Base-by-base conservation (phyloP, 1,284 basidiomycete genomes). In the Grifola frondosa region DNA sequence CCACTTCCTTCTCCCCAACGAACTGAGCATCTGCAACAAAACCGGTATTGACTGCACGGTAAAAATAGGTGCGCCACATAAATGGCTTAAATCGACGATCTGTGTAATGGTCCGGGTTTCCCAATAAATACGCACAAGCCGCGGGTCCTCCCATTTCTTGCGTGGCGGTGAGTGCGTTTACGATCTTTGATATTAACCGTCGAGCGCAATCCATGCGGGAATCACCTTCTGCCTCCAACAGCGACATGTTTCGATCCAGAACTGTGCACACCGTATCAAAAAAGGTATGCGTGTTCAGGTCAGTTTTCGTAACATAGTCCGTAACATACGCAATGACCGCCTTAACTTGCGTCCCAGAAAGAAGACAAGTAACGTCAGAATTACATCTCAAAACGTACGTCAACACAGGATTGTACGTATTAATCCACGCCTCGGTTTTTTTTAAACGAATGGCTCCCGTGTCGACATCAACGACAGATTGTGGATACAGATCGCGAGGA, bases 81-180 rank as follows among this genome's bases (percentile, higher is more conserved):
- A 44, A 34, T 8, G 12, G 15, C 30, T 33, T 36, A 33, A 50
- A 50, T 13, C 4, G 25, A 13, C 30, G 24, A n/a, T 34, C 16
- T 5, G 42, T 46, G 28, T 52, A 52, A 24, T 52, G 50, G 28
- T 48, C 50, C 8, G 50, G 43, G 19, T 42, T 21, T 19, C 40
- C 40, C 1, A 48, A 23, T 22, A 48, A 22, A n/a, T 52, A 34
- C 6, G 17, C 30, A 20, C 46, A 46, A 16, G 32, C 31, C 42
- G 48, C 46, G 3, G 46, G 50, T 5, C 39, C 39, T 10, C 50
- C 46, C n/a, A n/a, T n/a, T n/a, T n/a, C n/a, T n/a, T n/a, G n/a
- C n/a, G n/a, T n/a, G n/a, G n/a, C n/a, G n/a, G n/a, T n/a, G n/a
- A n/a, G n/a, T n/a, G n/a, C n/a, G n/a, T n/a, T n/a, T n/a, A n/a